Evolutionary conservation across 176 grass and related monocot species (phyloP).

Genomic region (Triticum urartu): DNA sequence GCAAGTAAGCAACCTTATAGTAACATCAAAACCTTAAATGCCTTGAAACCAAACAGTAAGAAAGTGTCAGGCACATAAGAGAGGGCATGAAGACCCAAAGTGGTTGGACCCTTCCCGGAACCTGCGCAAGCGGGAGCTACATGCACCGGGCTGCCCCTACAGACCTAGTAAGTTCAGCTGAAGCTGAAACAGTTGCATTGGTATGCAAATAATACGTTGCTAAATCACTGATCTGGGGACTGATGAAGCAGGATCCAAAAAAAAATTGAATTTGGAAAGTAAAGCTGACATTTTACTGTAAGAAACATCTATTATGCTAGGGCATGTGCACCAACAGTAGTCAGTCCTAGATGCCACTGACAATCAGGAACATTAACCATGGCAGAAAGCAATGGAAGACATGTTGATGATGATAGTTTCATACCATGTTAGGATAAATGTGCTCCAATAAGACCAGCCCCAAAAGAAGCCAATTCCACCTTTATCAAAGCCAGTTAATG

Average conservation of each 20-base stretch:
- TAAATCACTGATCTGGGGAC: slow-evolving; percentile 12
- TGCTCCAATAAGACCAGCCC: slow-evolving; percentile 99
- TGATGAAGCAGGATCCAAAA: not conserved
- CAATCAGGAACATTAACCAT: not conserved
- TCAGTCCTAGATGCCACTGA: not conserved
- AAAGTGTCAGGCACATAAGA: not conserved
- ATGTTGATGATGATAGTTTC: slow-evolving; percentile 17
- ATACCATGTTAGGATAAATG: slow-evolving; percentile 99
- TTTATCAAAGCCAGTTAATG: slow-evolving; percentile 66
- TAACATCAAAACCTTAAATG: slow-evolving; percentile 9
- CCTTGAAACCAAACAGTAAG: slow-evolving; percentile 22
- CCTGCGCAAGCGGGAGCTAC: no score
- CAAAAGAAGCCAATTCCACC: slow-evolving; percentile 95
- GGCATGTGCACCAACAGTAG: not conserved
- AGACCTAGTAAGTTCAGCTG: not conserved
- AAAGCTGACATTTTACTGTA: not conserved
- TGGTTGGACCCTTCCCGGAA: no score
- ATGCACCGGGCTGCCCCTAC: no score
- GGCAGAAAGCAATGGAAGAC: not conserved
- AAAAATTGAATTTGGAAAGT: not conserved
- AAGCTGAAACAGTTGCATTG: not conserved
- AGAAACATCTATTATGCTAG: not conserved
- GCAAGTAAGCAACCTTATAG: slow-evolving; percentile 5
- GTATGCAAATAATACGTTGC: not conserved
- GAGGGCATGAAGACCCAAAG: not conserved